phyloP scores from a whole-genome alignment of 495 filamentous ascomycete species.

The Penicillium mononematosum region DNA sequence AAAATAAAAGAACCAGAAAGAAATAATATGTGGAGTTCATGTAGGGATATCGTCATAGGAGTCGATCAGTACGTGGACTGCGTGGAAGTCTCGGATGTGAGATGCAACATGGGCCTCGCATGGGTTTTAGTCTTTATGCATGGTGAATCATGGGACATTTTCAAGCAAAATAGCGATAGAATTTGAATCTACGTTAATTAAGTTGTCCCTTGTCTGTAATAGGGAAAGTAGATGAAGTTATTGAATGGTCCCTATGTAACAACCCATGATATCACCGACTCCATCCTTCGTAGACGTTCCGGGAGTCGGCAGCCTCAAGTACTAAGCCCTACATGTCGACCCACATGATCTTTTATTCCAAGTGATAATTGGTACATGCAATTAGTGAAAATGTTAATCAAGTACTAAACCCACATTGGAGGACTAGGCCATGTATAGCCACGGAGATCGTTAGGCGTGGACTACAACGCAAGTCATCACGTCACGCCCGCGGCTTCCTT shows the following conservation, averaged over 20 bases:
- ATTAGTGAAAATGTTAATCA: not conserved
- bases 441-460: not conserved
- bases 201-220: not conserved
- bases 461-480: conserved; percentile 39
- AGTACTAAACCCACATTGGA: not conserved
- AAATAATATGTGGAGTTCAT: not conserved
- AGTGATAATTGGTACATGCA: conserved; percentile 9
- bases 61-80: conserved; percentile 3
- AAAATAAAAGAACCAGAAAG: conserved; percentile 1
- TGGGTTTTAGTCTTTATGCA: conserved; percentile 3
- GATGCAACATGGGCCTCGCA: conserved; percentile 14
- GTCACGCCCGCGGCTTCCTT: conserved; percentile 27
- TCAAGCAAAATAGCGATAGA: not conserved
- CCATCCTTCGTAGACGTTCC: not conserved
- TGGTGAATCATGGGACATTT: conserved; percentile 4
- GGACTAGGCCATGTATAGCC: not conserved
- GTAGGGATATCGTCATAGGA: conserved; percentile 9
- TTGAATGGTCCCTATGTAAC: not conserved
- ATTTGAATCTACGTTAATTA: not conserved
- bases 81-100: conserved; percentile 14
- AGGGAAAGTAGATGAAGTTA: not conserved
- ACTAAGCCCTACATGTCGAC: not conserved
- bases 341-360: not conserved
- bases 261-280: not conserved
- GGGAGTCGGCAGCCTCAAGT: not conserved